Evolutionary conservation across 345 rosid species (phyloP), one percentile per base, ranked within the genome.

Genomic region (Reutealis trisperma): DNA sequence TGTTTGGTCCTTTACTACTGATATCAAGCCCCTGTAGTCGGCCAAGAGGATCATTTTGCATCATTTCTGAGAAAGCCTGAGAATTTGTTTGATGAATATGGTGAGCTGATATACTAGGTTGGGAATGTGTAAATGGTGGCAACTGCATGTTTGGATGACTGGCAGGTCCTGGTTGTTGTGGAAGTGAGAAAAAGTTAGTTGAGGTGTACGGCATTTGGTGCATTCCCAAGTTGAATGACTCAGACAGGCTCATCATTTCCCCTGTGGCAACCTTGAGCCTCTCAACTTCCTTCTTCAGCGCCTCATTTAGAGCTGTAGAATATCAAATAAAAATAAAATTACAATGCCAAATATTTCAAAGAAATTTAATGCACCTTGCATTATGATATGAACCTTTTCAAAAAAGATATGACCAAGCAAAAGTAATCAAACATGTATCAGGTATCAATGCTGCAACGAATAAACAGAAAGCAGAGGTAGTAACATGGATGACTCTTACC

Each of bases 1-100:
- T 60, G 64, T 82, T 86, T 19, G 90, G 76, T 72, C 85, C 87
- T 81, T 89, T 86, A 51, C 88, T 84, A 72, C 88, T 84, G 84
- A 92, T 91, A 81, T 94, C 96, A 63, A 92, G 94, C 74, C 94
- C 98, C 84, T 92, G 96, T 81, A 94, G 82, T 74, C 86, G 88
- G 65, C 92, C 88, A 41, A 91, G 91, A 44, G 83, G 89, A 73
- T 92, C 92, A 76, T 88, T 88, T 77, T 87, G 92, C 87, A 86
- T 77, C 75, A 89, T 79, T 41, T 90, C 93, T 5, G 96, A 81
- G 79, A 74, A 86, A 71, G 82, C 85, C 70, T 79, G 88, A 62
- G 77, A 63, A 41, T 65, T 41, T 21, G 54, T 61, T 59, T 58
- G 74, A 57, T 70, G 82, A n/a, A 63, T 59, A 45, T 68, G 78